Conservation (phyloP, 1,284 basidiomycete genomes). For the Trichosporon sp. region DNA sequence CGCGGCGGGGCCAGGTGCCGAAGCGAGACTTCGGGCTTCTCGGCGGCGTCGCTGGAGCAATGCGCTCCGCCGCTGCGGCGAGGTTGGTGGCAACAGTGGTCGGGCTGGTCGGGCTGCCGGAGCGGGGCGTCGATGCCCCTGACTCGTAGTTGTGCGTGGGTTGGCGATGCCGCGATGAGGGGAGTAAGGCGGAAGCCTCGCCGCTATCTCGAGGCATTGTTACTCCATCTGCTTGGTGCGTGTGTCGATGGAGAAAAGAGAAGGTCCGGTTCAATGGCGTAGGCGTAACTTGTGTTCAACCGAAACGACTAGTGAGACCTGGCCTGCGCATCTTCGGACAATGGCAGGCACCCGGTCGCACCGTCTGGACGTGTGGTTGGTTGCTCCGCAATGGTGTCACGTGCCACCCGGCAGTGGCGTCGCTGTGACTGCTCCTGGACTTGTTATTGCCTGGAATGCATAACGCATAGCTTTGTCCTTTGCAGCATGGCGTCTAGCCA, state of each 20-base stretch:
- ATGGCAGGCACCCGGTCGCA: slow-evolving; percentile 1
- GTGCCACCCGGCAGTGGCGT: slow-evolving; percentile 5
- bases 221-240: slow-evolving; percentile 9
- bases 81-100: background rate
- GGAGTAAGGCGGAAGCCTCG: slow-evolving; percentile 15
- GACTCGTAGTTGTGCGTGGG: slow-evolving; percentile 1
- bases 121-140: background rate
- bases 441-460: background rate
- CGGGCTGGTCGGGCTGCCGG: background rate
- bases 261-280: background rate
- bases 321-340: slow-evolving; percentile 14
- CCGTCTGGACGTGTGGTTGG: background rate
- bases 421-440: background rate
- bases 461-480: background rate
- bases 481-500: background rate
- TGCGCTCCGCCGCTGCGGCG: background rate
- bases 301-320: slow-evolving; percentile 16
- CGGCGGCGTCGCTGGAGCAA: background rate
- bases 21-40: slow-evolving; percentile 2
- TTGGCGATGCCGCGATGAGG: background rate
- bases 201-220: slow-evolving; percentile 19
- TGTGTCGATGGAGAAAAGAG: slow-evolving; percentile 12
- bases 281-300: background rate
- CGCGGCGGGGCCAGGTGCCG: background rate
- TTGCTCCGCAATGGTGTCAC: background rate